Conservation (phyloP, 1,139 yeast genomes). For the Blastobotrys indianensis region DNA sequence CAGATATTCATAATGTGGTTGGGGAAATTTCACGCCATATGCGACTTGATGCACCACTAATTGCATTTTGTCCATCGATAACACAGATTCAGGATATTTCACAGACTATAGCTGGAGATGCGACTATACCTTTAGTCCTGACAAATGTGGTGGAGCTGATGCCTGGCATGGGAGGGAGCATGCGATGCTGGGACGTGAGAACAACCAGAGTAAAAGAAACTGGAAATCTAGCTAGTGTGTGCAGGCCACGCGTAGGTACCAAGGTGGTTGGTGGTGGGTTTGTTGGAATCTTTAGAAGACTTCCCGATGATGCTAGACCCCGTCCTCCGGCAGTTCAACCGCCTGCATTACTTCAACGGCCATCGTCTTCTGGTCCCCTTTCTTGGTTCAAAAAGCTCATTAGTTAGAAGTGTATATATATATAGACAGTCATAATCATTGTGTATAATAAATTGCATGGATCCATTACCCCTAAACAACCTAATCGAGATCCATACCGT, state of each 20-base stretch:
- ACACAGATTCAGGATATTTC: slow-evolving; percentile 35
- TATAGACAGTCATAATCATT: no score
- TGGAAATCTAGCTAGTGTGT: slow-evolving; percentile 38
- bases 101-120: slow-evolving; percentile 33
- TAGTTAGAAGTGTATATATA: no score
- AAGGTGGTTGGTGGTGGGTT: slow-evolving; percentile 46
- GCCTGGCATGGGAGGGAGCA: slow-evolving; percentile 43
- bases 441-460: no score
- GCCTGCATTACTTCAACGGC: neutral
- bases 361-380: neutral
- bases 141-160: slow-evolving; percentile 38
- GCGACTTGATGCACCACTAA: slow-evolving; percentile 38
- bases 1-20: slow-evolving; percentile 36
- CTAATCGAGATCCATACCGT: slow-evolving; percentile 13
- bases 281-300: slow-evolving; percentile 32
- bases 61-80: slow-evolving; percentile 43
- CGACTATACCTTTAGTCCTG: slow-evolving; percentile 34
- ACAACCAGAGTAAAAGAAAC: slow-evolving; percentile 36
- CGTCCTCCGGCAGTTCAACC: neutral
- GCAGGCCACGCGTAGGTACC: slow-evolving; percentile 44
- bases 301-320: slow-evolving; percentile 11
- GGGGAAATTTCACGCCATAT: slow-evolving; percentile 31
- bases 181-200: slow-evolving; percentile 31
- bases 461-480: neutral
- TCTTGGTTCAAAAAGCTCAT: no score